These are phyloP conservation scores for Tulasnella sp. DNA, from an alignment of 768 basidiomycete genomes.

Conservation along the genomic window DNA sequence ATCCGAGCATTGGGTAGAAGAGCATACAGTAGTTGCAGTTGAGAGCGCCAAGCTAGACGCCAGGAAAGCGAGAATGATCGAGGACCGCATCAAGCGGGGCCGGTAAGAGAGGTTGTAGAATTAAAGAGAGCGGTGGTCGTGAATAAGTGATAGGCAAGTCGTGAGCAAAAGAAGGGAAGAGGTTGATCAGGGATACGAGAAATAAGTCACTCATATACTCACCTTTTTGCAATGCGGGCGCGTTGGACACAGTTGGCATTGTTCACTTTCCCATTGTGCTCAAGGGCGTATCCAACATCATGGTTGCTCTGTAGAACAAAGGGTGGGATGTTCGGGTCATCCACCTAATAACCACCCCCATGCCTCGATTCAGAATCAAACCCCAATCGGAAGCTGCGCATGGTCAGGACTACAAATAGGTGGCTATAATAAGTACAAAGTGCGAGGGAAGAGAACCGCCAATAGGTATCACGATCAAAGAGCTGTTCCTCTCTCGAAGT, in stretches of 20 bases:
- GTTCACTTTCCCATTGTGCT: background rate
- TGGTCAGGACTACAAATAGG: background rate
- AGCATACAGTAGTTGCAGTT: conserved; percentile 15
- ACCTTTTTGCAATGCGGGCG: no score
- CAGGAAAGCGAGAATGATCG: background rate
- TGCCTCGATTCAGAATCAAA: no score
- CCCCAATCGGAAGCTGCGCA: background rate
- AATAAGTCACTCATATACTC: no score
- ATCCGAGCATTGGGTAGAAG: conserved; percentile 16
- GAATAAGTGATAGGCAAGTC: no score
- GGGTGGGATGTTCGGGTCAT: background rate
- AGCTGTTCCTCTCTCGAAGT: conserved; percentile 95
- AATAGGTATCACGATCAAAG: conserved; percentile 34
- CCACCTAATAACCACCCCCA: background rate
- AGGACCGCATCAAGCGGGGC: background rate
- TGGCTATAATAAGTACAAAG: background rate
- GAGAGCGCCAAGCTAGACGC: background rate
- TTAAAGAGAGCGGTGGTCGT: no score
- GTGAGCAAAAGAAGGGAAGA: no score
- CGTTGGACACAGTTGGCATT: no score
- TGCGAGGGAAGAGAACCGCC: background rate
- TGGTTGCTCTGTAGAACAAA: background rate
- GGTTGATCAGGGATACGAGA: no score
- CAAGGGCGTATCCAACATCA: background rate
- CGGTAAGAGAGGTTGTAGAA: no score